Evolutionary conservation across 345 rosid species (phyloP), one percentile per base, ranked within the genome.

Genomic region (Balakata baccata): DNA sequence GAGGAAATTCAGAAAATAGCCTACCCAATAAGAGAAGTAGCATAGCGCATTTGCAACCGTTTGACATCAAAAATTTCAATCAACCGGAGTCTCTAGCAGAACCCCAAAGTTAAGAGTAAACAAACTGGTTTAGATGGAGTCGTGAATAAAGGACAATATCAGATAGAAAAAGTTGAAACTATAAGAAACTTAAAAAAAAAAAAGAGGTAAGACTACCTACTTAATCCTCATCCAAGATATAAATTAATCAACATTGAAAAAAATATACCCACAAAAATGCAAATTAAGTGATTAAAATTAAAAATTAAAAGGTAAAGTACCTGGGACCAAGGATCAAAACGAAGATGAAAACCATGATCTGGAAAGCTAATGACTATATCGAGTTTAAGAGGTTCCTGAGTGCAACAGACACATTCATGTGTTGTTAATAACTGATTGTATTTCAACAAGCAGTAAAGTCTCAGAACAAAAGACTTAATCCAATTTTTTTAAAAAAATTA

Each of bases 281-380:
- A 57, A 58, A 58, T 58, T 13, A 66, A 51, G 39, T 46, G 46
- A 41, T 46, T 51, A 50, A 6, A 50, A 11, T 6, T 39, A 58
- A 13, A 64, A 70, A 68, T 16, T 5, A 41, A 37, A 14, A 17
- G 12, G 4, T 1, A 6, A 38, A 69, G 66, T 75, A 92, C 99
- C 94, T 95, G 99, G n/a, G 99, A 92, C 97, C 94, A 92, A 45
- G 99, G 94, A 85, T 95, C 99, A 75, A 95, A 95, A 5, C 98
- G 88, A 50, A 95, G 92, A 78, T 95, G 98, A 81, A 95, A 95
- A 2, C 99, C 99, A 65, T 95, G 98, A 82, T 95, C 99, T 0
- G 98, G 99, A 79, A 92, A 90, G 85, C 99, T 89, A 64, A 95
- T 89, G 47, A 95, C 93, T n/a, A 92, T 83, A 80, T 95, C 99